A percentile compares a stretch with the other conserved stretches of the same genome.
These are phyloP conservation scores for Wickerhamiella siamensis DNA, from an alignment of 805 yeast species.

Conservation along the genomic window DNA sequence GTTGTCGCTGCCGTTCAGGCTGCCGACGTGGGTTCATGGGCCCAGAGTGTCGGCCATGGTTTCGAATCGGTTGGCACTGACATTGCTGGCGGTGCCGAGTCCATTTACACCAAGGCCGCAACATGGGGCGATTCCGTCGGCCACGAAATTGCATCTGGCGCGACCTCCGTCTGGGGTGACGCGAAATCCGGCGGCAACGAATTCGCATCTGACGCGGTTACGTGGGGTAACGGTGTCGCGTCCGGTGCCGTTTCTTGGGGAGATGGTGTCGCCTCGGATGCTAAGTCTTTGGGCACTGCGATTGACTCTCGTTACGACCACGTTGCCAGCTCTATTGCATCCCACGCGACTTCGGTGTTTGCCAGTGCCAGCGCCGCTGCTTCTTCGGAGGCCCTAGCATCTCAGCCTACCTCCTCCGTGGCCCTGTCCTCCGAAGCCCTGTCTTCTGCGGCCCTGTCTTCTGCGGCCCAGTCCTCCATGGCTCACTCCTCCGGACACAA, in stretches of 20 bases:
- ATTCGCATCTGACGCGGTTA: neutral
- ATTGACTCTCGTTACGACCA: neutral
- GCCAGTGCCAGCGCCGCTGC: neutral
- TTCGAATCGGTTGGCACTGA: neutral
- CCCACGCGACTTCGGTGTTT: neutral
- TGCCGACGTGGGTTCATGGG: neutral
- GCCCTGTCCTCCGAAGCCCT: constrained; percentile 13
- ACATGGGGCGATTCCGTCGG: neutral
- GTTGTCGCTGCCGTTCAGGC: neutral
- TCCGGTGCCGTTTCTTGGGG: neutral
- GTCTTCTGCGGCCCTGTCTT: constrained; percentile 5
- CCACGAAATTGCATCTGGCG: neutral
- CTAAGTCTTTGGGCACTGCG: neutral
- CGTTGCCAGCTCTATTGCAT: neutral
- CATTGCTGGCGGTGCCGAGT: neutral
- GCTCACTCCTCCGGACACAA: too few species aligned
- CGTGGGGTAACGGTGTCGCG: neutral
- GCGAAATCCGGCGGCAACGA: neutral
- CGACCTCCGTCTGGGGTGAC: neutral
- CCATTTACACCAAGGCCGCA: neutral
- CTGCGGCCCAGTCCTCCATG: too few species aligned
- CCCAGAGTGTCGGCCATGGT: neutral
- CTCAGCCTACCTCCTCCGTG: constrained; percentile 4
- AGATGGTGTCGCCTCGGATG: neutral
- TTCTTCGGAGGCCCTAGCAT: too few species aligned